Evolutionary conservation across 768 basidiomycete species (phyloP).

Genomic region (Suillus paluster): DNA sequence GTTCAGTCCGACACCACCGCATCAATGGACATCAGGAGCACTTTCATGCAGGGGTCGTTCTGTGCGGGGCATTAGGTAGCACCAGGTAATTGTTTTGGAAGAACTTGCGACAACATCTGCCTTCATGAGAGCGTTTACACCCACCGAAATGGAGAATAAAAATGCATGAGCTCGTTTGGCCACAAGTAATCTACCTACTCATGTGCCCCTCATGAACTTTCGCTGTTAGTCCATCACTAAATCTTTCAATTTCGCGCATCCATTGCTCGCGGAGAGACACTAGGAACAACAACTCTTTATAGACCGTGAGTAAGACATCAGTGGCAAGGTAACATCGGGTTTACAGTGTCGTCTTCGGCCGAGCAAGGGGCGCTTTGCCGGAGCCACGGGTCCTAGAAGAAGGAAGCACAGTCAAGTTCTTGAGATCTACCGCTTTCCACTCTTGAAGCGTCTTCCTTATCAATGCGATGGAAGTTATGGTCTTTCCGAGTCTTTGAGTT

Average conservation of each 20-base stretch:
- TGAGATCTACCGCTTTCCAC: neutral
- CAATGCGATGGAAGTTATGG: neutral
- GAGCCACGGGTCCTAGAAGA: neutral
- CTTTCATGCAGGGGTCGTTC: neutral
- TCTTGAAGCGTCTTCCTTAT: neutral
- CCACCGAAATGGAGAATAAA: neutral
- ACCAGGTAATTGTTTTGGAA: neutral
- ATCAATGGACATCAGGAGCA: neutral
- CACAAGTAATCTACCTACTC: neutral
- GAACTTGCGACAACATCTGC: neutral
- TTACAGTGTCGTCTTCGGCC: neutral
- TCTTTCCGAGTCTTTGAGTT: conserved; percentile 1
- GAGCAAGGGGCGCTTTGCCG: neutral
- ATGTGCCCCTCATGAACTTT: neutral
- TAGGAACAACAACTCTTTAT: neutral
- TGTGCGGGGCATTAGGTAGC: neutral
- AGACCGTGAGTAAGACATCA: neutral
- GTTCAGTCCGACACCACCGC: conserved; percentile 6
- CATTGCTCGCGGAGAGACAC: neutral
- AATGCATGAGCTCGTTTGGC: neutral
- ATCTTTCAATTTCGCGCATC: neutral
- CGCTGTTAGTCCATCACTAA: neutral
- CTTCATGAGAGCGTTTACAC: neutral
- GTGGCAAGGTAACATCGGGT: too few species aligned
- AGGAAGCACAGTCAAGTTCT: neutral